Percentiles rank a stretch among this genome's conserved stretches.
Conservation (phyloP, 345 rosid species). For the Hirschfeldia incana region DNA sequence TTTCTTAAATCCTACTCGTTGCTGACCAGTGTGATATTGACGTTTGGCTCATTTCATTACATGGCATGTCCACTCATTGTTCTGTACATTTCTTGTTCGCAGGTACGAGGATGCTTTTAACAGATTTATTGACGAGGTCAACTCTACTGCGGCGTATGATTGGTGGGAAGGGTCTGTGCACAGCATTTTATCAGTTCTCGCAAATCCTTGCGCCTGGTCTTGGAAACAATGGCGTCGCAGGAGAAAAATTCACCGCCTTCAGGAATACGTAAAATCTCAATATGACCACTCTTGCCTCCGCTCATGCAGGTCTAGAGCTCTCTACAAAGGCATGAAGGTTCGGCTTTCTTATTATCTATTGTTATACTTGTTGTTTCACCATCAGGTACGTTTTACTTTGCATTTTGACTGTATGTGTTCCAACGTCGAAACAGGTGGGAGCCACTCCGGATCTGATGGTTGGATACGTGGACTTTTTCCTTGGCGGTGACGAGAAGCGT, state of each 20-base stretch:
- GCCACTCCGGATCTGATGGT: constrained; percentile 96
- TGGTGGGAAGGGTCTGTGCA: constrained; percentile 99
- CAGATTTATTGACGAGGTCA: constrained; percentile 91
- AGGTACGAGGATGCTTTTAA: constrained; percentile 99
- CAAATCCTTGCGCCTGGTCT: constrained; percentile 98
- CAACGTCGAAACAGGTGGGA: constrained; percentile 69
- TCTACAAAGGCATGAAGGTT: constrained; percentile 99
- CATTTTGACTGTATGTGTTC: constrained; percentile 5
- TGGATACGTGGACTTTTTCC: constrained; percentile 88
- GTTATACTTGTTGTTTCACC: constrained; percentile 14
- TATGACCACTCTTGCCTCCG: constrained; percentile 99
- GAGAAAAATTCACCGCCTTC: constrained; percentile 85
- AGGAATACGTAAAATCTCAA: constrained; percentile 93
- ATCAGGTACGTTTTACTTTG: neutral
- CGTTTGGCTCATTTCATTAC: constrained; percentile 8
- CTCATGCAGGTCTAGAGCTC: constrained; percentile 96
- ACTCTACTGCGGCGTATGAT: constrained; percentile 95
- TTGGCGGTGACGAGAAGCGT: constrained; percentile 98
- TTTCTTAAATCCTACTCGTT: neutral
- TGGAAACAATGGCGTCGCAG: constrained; percentile 98
- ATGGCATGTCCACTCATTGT: constrained; percentile 12
- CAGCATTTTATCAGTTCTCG: constrained; percentile 85
- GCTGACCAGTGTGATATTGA: constrained; percentile 7
- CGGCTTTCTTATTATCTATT: constrained; percentile 21
- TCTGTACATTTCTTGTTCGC: constrained; percentile 32